phyloP scores from a whole-genome alignment of 768 basidiomycete species.

The Kwoniella dejecticola region DNA sequence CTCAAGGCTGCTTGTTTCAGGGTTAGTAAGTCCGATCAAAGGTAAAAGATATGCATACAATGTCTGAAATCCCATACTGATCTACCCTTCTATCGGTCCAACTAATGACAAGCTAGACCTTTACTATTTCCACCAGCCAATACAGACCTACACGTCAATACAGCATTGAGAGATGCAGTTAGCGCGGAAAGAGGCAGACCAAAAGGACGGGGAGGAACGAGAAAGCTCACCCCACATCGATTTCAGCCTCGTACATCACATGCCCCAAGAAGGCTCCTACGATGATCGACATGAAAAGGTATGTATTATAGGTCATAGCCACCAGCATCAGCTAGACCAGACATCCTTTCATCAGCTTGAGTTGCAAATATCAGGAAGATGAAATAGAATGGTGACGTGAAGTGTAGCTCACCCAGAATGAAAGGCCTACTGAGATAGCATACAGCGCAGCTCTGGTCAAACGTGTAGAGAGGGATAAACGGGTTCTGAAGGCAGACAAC shows the following conservation, averaged over 20 bases:
- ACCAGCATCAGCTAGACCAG: slow-evolving; percentile 68
- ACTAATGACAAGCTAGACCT: slow-evolving; percentile 76
- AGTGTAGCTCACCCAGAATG: slow-evolving; percentile 49
- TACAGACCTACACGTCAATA: slow-evolving; percentile 53
- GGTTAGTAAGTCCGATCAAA: too few species aligned
- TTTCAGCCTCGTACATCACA: slow-evolving; percentile 69
- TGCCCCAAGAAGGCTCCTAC: slow-evolving; percentile 81
- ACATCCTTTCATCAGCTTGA: neutral
- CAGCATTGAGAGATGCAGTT: neutral
- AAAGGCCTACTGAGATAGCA: slow-evolving; percentile 67
- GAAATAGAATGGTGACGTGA: neutral
- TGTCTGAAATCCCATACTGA: too few species aligned
- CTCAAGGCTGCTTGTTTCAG: too few species aligned
- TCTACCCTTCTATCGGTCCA: too few species aligned
- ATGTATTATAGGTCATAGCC: slow-evolving; percentile 96
- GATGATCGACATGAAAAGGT: slow-evolving; percentile 79
- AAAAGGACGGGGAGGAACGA: neutral
- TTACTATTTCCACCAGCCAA: slow-evolving; percentile 61
- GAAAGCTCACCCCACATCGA: slow-evolving; percentile 62
- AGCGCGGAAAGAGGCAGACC: neutral
- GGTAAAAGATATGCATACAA: too few species aligned
- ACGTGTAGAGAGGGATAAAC: slow-evolving; percentile 24
- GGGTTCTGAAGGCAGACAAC: slow-evolving; percentile 9
- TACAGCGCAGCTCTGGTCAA: slow-evolving; percentile 61
- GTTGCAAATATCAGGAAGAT: neutral